Evolutionary conservation across 2,329 filamentous ascomycete genomes (phyloP).

Genomic region (Neofusicoccum sp.): DNA sequence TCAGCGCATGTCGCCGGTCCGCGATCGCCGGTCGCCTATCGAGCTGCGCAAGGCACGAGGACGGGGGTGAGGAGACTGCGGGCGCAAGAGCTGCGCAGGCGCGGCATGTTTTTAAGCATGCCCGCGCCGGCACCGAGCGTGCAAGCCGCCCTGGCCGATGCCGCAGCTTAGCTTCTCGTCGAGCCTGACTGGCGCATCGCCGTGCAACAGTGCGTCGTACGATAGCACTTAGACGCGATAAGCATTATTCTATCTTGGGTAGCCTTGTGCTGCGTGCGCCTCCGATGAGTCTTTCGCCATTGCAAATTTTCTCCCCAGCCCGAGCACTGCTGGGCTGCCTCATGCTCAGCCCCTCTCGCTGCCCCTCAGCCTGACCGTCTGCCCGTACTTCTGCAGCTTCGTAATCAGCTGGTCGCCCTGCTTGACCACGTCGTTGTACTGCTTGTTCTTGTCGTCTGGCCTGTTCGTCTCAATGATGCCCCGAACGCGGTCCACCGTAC

Average conservation of each 20-base stretch:
- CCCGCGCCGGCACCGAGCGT: slow-evolving; percentile 1
- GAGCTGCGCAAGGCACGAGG: neutral
- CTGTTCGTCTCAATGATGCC: slow-evolving; percentile 98
- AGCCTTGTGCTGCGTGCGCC: neutral
- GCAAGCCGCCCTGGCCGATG: slow-evolving; percentile 10
- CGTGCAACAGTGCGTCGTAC: slow-evolving; percentile 14
- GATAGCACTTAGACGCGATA: slow-evolving; percentile 2
- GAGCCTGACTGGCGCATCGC: neutral
- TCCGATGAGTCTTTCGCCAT: neutral
- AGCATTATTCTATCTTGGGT: slow-evolving; percentile 16
- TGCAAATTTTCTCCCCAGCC: slow-evolving; percentile 7
- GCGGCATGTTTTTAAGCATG: slow-evolving; percentile 1
- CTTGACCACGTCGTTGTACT: slow-evolving; percentile 97
- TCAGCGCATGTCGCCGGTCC: slow-evolving; percentile 18
- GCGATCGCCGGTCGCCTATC: slow-evolving; percentile 13
- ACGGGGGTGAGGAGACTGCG: neutral
- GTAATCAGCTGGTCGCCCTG: slow-evolving; percentile 98
- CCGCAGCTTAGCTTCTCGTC: slow-evolving; percentile 7
- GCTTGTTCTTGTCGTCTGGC: slow-evolving; percentile 99
- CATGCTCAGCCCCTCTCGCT: slow-evolving; percentile 77
- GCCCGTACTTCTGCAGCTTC: slow-evolving; percentile 98
- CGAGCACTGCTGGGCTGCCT: neutral
- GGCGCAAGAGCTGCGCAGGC: neutral
- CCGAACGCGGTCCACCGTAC: slow-evolving; percentile 95
- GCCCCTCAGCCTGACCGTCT: slow-evolving; percentile 89